Evolutionary conservation across 2,329 filamentous ascomycete genomes (phyloP), one percentile per base, ranked within the genome.

Genomic region (Aureobasidium sp.): DNA sequence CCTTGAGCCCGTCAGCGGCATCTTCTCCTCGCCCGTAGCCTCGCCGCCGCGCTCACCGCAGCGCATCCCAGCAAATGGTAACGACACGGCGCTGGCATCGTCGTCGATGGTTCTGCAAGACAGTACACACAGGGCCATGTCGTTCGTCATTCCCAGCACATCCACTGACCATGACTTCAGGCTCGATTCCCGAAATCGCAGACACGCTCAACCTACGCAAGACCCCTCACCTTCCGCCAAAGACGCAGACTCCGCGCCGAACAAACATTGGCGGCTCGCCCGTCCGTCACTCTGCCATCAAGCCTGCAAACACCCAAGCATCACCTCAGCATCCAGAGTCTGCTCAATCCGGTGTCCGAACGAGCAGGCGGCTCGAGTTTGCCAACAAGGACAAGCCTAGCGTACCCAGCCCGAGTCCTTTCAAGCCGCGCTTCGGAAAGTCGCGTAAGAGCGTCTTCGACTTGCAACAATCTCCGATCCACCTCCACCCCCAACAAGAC

Each of bases 21-120:
- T 97, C 59, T 95, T 95, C 69, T 96, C 90, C 7, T 95, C 90
- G 17, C 90, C 90, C 12, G 79, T 81, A 59, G 86, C 84, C 63
- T 71, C 69, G 51, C 78, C 76, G 8, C 42, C 34, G 1, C 32
- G 22, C 14, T 49, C 42, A 49, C 34, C 75, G 1, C 59, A 56
- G 52, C 67, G 61, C 59, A 29, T 19, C 32, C 60, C 58, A 19
- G 55, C 48, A 41, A 52, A 54, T 54, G 62, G 61, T 39, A 70
- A 73, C 27, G 48, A 42, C 57, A 67, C 71, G 29, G 77, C 74
- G 12, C 69, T 76, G 35, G 72, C 71, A 21, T 74, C 74, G 16
- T 80, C 79, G 25, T 77, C 78, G 62, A 75, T 76, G 55, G 83
- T 55, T 21, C 71, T 84, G 49, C 78, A 78, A 58, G 76, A 83